Evolutionary conservation across 805 yeast species (phyloP).

Genomic region (Pichia scutulata): DNA sequence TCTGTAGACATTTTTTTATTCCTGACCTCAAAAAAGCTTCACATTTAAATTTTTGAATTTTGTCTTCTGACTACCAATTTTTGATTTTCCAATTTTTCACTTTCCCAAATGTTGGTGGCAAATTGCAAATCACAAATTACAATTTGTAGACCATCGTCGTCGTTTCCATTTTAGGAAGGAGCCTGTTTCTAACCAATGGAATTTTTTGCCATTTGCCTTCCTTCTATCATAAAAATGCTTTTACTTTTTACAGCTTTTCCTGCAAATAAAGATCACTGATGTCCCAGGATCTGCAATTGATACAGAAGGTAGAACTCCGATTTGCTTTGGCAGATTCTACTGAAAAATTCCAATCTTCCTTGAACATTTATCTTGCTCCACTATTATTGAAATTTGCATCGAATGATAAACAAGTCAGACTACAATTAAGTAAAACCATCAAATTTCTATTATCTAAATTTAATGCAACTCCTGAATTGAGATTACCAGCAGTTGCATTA

Average conservation of each 20-base stretch:
- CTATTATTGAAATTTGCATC: constrained; percentile 72
- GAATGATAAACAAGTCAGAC: constrained; percentile 54
- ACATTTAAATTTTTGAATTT: neutral
- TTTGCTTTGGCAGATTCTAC: constrained; percentile 70
- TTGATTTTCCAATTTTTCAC: too few species aligned
- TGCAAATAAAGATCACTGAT: neutral
- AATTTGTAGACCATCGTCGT: neutral
- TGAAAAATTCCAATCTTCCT: constrained; percentile 50
- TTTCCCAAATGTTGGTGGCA: neutral
- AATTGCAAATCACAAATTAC: too few species aligned
- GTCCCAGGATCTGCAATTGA: constrained; percentile 45
- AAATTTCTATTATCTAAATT: constrained; percentile 63
- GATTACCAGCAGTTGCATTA: constrained; percentile 57
- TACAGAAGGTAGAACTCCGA: constrained; percentile 74
- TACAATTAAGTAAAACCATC: constrained; percentile 53
- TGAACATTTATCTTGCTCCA: constrained; percentile 66
- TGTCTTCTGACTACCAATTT: neutral
- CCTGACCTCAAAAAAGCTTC: neutral
- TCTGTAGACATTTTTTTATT: neutral
- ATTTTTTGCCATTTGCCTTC: neutral
- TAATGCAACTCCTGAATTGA: constrained; percentile 44
- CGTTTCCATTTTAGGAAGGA: neutral
- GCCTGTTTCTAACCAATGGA: neutral
- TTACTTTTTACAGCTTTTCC: neutral
- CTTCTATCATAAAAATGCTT: neutral